A percentile compares a stretch with the other conserved stretches of the same genome.
phyloP scores from a whole-genome alignment of 2,329 filamentous ascomycete genomes.

The Hypoxylon sp. region DNA sequence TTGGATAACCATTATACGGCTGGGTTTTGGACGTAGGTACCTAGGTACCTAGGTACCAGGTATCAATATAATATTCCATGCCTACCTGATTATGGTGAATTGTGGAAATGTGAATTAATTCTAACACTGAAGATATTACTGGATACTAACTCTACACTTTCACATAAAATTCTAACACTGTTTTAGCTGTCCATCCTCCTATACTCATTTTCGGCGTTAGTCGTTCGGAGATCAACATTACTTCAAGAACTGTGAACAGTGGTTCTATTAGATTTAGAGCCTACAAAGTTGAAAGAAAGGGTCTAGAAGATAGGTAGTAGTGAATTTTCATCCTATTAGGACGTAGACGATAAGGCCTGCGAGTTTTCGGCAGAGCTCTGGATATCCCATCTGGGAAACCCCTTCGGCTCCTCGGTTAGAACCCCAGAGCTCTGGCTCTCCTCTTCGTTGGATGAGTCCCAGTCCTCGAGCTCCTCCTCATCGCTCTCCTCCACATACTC shows the following conservation, averaged over 20 bases:
- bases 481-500: conserved; percentile 24
- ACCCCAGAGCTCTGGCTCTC: conserved; percentile 1
- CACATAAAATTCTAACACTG: not conserved
- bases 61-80: not conserved
- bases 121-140: not conserved
- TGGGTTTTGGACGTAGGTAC: not conserved
- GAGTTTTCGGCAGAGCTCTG: conserved; percentile 18
- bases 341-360: conserved; percentile 21
- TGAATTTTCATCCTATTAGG: conserved; percentile 7
- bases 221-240: not conserved
- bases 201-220: not conserved
- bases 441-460: conserved; percentile 20
- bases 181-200: not conserved
- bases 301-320: not conserved
- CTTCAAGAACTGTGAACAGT: conserved; percentile 2
- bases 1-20: not conserved
- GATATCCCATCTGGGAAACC: conserved; percentile 6
- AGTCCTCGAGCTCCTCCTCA: conserved; percentile 12
- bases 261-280: not conserved
- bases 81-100: not conserved
- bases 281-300: conserved; percentile 10
- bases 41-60: no score
- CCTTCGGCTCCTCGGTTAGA: not conserved
- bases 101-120: not conserved
- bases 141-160: not conserved